These are phyloP conservation scores for Prunus padus DNA, from an alignment of 306 rosid genomes.

Conservation along the genomic window DNA sequence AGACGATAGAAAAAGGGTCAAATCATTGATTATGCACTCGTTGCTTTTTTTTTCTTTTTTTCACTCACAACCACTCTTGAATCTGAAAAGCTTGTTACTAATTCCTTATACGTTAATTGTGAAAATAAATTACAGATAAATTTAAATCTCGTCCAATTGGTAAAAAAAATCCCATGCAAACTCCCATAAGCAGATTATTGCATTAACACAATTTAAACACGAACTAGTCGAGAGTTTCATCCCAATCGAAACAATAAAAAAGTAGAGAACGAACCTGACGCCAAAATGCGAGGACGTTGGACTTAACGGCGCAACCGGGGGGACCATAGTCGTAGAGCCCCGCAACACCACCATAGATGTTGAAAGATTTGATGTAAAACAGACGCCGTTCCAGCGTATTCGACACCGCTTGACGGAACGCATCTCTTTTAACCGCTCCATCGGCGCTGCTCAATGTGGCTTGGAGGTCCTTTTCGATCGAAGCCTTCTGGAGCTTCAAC, in stretches of 20 bases:
- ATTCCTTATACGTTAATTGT: neutral
- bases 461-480: constrained; percentile 56
- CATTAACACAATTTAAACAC: too few species aligned
- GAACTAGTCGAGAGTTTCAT: too few species aligned
- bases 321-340: constrained; percentile 87
- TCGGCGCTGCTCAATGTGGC: constrained; percentile 34
- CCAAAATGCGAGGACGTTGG: constrained; percentile 82
- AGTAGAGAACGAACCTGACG: constrained; percentile 53
- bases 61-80: neutral
- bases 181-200: neutral
- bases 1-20: neutral
- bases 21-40: neutral
- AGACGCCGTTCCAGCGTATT: constrained; percentile 84
- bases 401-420: constrained; percentile 63
- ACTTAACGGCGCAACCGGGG: constrained; percentile 78
- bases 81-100: too few species aligned
- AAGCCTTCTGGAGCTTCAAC: constrained; percentile 59
- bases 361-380: constrained; percentile 75
- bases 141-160: too few species aligned
- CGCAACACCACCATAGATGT: constrained; percentile 84
- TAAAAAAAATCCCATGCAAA: neutral
- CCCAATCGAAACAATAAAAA: neutral
- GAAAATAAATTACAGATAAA: neutral
- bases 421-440: constrained; percentile 51
- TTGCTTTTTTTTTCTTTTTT: too few species aligned